phyloP scores from a whole-genome alignment of 1,284 basidiomycete genomes.

The Cutaneotrichosporon cyanovorans region DNA sequence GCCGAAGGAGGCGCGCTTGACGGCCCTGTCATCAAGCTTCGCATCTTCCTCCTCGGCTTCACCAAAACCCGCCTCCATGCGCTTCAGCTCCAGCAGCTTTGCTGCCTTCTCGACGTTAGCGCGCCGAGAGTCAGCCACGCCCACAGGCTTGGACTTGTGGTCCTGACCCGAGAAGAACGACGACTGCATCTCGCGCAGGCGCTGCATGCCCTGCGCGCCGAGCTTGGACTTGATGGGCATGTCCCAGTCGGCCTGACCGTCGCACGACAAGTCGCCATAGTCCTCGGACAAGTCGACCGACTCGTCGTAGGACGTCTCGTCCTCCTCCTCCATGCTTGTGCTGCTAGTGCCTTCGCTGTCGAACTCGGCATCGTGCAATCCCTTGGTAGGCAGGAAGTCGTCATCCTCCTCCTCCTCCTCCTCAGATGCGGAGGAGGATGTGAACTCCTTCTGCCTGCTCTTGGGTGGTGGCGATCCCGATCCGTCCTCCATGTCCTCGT shows the following conservation, averaged over 20 bases:
- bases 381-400: constrained; percentile 34
- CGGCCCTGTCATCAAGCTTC: constrained; percentile 58
- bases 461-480: constrained; percentile 1
- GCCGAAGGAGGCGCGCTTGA: constrained; percentile 69
- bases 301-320: constrained; percentile 9
- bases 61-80: constrained; percentile 40
- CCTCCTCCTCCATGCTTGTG: constrained; percentile 15
- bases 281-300: constrained; percentile 9
- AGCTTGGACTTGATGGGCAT: constrained; percentile 39
- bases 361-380: constrained; percentile 25
- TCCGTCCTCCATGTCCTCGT: constrained; percentile 33
- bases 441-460: not conserved
- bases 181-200: constrained; percentile 85
- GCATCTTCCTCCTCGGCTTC: constrained; percentile 67
- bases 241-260: constrained; percentile 16
- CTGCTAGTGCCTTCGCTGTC: constrained; percentile 21
- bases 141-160: constrained; percentile 1
- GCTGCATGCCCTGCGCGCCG: constrained; percentile 64
- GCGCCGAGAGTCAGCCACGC: not conserved
- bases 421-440: not conserved
- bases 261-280: constrained; percentile 34
- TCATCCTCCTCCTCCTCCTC: constrained; percentile 23
- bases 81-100: constrained; percentile 12
- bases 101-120: constrained; percentile 5
- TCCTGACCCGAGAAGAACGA: constrained; percentile 56